Evolutionary conservation across 306 rosid genomes (phyloP), one percentile per base, ranked within the genome.

Genomic region (Cucurbita maxima): DNA sequence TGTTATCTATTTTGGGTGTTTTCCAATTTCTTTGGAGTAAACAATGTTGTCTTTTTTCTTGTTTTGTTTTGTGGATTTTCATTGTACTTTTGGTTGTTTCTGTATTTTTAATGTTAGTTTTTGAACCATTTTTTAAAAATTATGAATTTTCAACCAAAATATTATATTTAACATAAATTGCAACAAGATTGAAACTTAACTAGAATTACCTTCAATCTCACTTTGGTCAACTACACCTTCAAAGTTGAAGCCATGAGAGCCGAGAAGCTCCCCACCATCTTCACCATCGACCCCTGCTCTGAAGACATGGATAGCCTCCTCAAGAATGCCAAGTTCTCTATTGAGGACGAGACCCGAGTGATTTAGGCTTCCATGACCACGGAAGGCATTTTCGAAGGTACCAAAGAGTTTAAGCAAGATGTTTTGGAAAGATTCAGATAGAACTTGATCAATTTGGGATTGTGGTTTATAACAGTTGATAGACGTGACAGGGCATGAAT

Each of bases 221-320:
- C 92, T 3, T 88, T 92, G 0, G 87, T 84, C 5, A 89, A 89
- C 77, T 89, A 87, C 83, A 84, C 90, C 13, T 87, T 87, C 76
- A 79, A 86, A 16, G 88, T 89, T 14, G 88, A 89, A 67, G 92
- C 96, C 19, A 89, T 85, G 92, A 85, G 88, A 43, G 86, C 84
- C 12, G 87, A 89, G 71, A 87, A 87, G 78, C 88, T 87, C 7
- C 90, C 92, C 30, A 79, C 88, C 0, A 86, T 87, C 18, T 89
- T 89, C 83, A 89, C 92, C 11, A 81, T 89, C 0, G 92, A 88
- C 8, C 88, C 90, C 0, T 79, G 82, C 2, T 56, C 77, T 0
- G 84, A 87, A 2, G 84, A 89, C 8, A 13, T 11, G 0, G 18
- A 4, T 0, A 79, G 87, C 73, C 92, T 85, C 51, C 75, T 82